Evolutionary conservation across 768 basidiomycete species (phyloP), one percentile per base, ranked within the genome.

Genomic region (Macrolepiota albuminosa): DNA sequence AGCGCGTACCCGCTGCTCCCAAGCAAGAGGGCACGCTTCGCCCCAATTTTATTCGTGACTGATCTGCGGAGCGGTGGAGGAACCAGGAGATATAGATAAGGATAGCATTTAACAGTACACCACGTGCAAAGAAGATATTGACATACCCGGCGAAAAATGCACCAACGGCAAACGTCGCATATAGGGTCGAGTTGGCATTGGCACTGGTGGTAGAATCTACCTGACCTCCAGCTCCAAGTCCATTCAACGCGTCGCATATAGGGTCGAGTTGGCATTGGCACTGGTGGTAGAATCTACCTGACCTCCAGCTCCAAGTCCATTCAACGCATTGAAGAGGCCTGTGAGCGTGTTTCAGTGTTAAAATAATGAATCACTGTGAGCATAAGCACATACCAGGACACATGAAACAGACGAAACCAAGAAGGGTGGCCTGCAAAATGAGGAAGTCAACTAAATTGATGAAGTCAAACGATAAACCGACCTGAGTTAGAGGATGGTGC

Each of bases 11-110:
- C 92, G 6, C 77, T 69, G 9, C 85, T 88, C 59, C 93, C 93
- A 18, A 93, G 63, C 33, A 86, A 75, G 10, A 95, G 83, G 0
- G 93, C 91, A 29, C 87, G 67, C 31, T 84, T 81, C 46, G 89
- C 78, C n/a, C 93, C 93, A 31, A 95, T 76, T 57, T 82, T 82
- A 63, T 95, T 95, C 73, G 90, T 91, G 68, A 92, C 74, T 4
- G 89, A 87, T 18, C 91, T 90, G 52, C 39, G 29, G 29, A 54
- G 48, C 13, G 42, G 21, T 40, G 24, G 3, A 33, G 48, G 52
- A 45, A 47, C n/a, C 18, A n/a, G 40, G 34, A 16, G 24, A 29
- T 10, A 45, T 56, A 33, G 56, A 43, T 10, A 29, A 29, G 24
- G 11, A n/a, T 40, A 18, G 14, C 26, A 29, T 13, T 62, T 18